Evolutionary conservation across 345 rosid genomes (phyloP).

Genomic region (Lepidium aucheri): DNA sequence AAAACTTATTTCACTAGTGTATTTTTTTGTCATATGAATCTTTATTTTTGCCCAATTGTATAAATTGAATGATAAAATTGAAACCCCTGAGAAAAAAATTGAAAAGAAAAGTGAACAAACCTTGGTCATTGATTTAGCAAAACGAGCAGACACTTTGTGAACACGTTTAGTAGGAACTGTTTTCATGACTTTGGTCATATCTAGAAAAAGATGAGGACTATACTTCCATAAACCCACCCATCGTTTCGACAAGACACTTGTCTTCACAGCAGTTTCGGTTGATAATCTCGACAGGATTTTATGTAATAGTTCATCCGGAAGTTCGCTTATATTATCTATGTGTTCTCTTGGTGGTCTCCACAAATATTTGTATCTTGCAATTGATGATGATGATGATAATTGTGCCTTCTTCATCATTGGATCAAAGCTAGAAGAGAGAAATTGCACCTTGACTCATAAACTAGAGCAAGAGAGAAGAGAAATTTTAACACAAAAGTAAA

Average conservation of each 20-base stretch:
- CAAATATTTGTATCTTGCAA: not conserved
- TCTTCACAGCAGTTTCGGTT: not conserved
- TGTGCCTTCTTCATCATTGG: not conserved
- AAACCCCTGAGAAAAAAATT: not conserved
- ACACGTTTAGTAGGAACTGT: not conserved
- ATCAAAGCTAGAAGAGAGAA: not conserved
- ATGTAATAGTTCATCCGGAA: not conserved
- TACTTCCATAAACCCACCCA: constrained; percentile 1
- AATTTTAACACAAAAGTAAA: not conserved
- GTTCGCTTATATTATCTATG: not conserved
- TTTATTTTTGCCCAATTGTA: not conserved
- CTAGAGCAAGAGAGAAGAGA: not conserved
- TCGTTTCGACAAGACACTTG: not conserved
- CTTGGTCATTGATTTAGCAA: not conserved
- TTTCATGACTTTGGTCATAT: not conserved
- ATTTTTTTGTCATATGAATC: not conserved
- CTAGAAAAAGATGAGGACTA: not conserved
- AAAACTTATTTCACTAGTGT: not conserved
- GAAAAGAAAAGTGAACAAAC: not conserved
- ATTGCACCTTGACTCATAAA: not conserved
- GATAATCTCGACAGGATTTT: not conserved
- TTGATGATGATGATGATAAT: not conserved
- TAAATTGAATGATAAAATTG: not conserved
- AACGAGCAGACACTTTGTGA: not conserved
- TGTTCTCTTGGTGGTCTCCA: not conserved